Conservation (phyloP, 805 yeast genomes). For the Kodamaea lidongshanica region DNA sequence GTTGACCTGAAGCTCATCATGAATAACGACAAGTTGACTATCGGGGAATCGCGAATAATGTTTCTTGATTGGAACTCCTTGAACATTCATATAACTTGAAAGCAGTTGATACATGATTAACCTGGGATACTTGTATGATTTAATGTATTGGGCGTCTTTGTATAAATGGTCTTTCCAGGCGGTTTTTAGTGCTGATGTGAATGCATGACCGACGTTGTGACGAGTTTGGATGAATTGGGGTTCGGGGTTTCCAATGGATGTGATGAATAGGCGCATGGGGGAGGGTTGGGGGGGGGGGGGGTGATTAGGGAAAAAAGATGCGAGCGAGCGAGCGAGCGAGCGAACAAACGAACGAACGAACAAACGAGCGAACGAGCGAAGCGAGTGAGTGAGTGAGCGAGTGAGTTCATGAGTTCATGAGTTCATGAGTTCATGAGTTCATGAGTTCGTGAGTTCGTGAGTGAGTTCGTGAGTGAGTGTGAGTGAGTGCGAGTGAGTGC, state of each 20-base stretch:
- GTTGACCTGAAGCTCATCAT: slow-evolving; percentile 69
- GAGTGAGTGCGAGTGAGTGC: too few species aligned
- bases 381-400: too few species aligned
- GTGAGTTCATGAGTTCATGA: too few species aligned
- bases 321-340: too few species aligned
- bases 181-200: slow-evolving; percentile 31
- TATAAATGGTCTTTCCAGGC: slow-evolving; percentile 18
- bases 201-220: slow-evolving; percentile 71
- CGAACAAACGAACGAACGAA: too few species aligned
- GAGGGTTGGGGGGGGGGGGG: slow-evolving; percentile 3
- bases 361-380: too few species aligned
- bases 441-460: too few species aligned
- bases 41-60: slow-evolving; percentile 40
- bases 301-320: neutral
- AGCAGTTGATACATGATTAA: slow-evolving; percentile 43
- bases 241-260: slow-evolving; percentile 77
- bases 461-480: too few species aligned
- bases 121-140: slow-evolving; percentile 8
- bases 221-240: slow-evolving; percentile 54
- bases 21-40: slow-evolving; percentile 48
- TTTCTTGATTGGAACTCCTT: slow-evolving; percentile 52
- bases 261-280: slow-evolving; percentile 22
- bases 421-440: too few species aligned
- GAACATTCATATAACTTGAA: slow-evolving; percentile 61
- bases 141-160: slow-evolving; percentile 8